Conservation (phyloP, 225 moss, liverwort and hornwort species). For the Pseudisothecium myosuroides region DNA sequence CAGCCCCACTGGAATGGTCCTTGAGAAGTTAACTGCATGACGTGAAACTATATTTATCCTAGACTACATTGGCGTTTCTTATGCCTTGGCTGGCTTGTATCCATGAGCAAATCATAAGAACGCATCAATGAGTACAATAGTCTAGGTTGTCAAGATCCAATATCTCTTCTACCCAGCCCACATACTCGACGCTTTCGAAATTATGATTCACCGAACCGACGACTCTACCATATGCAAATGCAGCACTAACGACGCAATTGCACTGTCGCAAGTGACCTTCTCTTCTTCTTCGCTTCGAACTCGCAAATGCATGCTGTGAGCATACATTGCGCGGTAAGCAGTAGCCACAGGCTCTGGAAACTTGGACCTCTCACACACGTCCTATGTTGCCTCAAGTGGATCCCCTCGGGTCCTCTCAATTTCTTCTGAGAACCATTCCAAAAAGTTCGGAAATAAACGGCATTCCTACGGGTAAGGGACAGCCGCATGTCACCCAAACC, state of each 20-base stretch:
- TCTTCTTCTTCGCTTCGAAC: not conserved
- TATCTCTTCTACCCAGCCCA: not conserved
- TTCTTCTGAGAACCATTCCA: not conserved
- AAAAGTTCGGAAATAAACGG: not conserved
- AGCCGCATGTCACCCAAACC: not conserved
- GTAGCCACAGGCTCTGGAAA: not conserved
- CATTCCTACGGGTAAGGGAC: not conserved
- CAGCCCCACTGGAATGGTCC: not conserved
- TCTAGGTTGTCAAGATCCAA: not conserved
- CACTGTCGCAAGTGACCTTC: not conserved
- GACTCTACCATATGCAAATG: not conserved
- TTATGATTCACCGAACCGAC: not conserved
- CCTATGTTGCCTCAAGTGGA: not conserved
- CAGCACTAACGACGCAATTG: not conserved
- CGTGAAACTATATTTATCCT: not conserved
- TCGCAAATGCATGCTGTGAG: not conserved
- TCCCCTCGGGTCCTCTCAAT: not conserved
- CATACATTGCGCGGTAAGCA: not conserved
- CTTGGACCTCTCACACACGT: not conserved
- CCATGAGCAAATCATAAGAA: not conserved
- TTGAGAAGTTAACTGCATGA: not conserved
- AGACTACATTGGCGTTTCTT: not conserved
- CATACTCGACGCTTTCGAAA: not conserved
- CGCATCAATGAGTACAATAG: not conserved
- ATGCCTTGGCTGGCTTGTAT: not conserved